Conservation (phyloP, 1,284 basidiomycete genomes). For the Moesziomyces globuligerus region DNA sequence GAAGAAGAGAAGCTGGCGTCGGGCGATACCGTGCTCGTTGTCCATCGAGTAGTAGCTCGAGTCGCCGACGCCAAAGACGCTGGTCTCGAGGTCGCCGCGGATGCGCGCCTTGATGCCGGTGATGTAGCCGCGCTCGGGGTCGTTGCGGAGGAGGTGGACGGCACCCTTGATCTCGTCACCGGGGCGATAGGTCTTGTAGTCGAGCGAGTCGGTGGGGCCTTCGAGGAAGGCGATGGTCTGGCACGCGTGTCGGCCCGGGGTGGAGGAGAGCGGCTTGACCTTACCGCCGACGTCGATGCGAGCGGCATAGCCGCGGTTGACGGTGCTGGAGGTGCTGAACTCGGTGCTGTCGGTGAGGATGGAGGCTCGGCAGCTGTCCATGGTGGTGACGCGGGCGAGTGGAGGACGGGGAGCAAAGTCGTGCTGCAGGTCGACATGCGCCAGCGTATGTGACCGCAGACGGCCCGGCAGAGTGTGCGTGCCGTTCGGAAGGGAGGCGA, state of each 20-base stretch:
- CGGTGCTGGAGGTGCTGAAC: conserved; percentile 50
- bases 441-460: conserved; percentile 12
- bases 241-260: conserved; percentile 27
- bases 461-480: conserved; percentile 18
- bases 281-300: conserved; percentile 51
- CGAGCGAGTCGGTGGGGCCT: conserved; percentile 39
- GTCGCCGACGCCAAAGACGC: conserved; percentile 46
- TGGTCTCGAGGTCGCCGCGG: conserved; percentile 47
- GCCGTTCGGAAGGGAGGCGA: conserved; percentile 20
- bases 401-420: conserved; percentile 2
- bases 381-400: conserved; percentile 28
- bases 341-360: conserved; percentile 43
- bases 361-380: conserved; percentile 39
- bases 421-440: conserved; percentile 5
- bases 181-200: conserved; percentile 50
- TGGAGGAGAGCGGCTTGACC: conserved; percentile 38
- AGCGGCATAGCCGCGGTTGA: conserved; percentile 48
- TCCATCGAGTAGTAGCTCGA: conserved; percentile 51
- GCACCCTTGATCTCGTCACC: conserved; percentile 50
- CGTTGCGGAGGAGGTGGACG: conserved; percentile 43
- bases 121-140: conserved; percentile 43
- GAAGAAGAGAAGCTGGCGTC: conserved; percentile 46
- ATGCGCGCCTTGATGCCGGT: conserved; percentile 50
- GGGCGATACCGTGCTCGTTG: conserved; percentile 45
- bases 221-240: conserved; percentile 51